Evolutionary conservation across 139 green algal genomes (phyloP).

Genomic region (Picochlorum sp.): DNA sequence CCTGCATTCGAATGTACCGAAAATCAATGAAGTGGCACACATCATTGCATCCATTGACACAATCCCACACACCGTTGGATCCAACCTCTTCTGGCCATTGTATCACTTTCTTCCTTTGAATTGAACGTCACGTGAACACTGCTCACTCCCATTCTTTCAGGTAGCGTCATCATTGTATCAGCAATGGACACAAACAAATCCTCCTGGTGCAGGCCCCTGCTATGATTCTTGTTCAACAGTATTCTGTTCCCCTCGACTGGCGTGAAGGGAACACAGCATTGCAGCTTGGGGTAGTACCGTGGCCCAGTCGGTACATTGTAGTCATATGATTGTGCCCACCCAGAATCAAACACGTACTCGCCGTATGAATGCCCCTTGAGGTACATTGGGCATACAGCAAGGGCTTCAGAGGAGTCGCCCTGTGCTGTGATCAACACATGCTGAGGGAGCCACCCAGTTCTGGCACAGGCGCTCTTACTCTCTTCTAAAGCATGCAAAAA

Average conservation of each 20-base stretch:
- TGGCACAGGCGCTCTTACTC: conserved; percentile 22
- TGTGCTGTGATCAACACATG: conserved; percentile 50
- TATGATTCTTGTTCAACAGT: conserved; percentile 27
- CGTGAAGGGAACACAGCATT: conserved; percentile 84
- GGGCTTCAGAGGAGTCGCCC: conserved; percentile 21
- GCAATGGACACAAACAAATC: conserved; percentile 38
- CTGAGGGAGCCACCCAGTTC: conserved; percentile 57
- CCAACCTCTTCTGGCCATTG: conserved; percentile 52
- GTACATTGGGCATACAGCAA: conserved; percentile 57
- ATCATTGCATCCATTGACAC: too few species aligned
- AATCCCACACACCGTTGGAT: conserved; percentile 37
- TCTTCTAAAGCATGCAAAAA: conserved; percentile 65
- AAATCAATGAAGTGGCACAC: too few species aligned
- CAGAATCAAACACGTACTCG: conserved; percentile 83
- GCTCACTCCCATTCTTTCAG: conserved; percentile 49
- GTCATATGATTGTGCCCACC: conserved; percentile 49
- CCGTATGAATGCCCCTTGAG: conserved; percentile 59
- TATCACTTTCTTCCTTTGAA: conserved; percentile 50
- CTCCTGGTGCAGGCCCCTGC: not conserved
- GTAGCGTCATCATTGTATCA: conserved; percentile 20
- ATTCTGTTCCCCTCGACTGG: conserved; percentile 65
- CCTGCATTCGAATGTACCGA: too few species aligned
- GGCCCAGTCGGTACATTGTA: conserved; percentile 15
- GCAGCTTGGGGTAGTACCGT: conserved; percentile 87
- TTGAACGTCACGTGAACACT: conserved; percentile 82